A percentile compares a stretch with the other conserved stretches of the same genome.
Conservation (phyloP, 305 asterid genomes). For the Salvia sclarea region DNA sequence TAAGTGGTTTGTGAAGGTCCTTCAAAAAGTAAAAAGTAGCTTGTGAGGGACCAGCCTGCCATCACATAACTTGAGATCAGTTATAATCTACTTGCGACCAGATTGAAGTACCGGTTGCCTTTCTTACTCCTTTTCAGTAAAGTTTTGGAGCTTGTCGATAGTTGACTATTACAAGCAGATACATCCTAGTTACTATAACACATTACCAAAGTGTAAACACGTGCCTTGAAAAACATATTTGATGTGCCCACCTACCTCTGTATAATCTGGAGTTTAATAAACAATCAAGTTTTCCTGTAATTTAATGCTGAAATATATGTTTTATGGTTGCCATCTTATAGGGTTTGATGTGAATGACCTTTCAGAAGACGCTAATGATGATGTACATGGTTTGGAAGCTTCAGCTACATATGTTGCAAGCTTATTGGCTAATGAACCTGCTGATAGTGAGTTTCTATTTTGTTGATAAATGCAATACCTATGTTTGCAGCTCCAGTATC, state of each 20-base stretch:
- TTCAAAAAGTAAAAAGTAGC: too few relatives aligned
- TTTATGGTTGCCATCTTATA: conserved; percentile 30
- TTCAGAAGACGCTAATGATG: conserved; percentile 72
- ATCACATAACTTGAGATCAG: conserved; percentile 10
- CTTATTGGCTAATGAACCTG: conserved; percentile 78
- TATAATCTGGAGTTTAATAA: not conserved
- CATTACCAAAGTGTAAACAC: not conserved
- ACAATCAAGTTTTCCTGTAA: conserved; percentile 10
- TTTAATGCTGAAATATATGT: conserved; percentile 26
- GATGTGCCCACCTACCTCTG: not conserved
- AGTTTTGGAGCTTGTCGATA: not conserved
- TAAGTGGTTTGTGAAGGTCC: too few relatives aligned
- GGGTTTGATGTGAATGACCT: conserved; percentile 87
- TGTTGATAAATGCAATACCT: not conserved
- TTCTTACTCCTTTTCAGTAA: not conserved
- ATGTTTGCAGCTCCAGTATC: conserved; percentile 10
- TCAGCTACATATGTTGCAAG: conserved; percentile 81
- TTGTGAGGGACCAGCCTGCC: not conserved
- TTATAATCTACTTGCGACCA: not conserved
- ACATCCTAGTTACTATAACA: conserved; percentile 1
- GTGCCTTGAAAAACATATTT: not conserved
- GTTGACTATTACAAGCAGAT: conserved; percentile 2
- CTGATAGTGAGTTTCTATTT: conserved; percentile 58
- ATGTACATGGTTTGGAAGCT: conserved; percentile 74
- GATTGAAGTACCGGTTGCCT: not conserved